A percentile compares a stretch with the other conserved stretches of the same genome.
Evolutionary conservation across 495 filamentous ascomycete genomes (phyloP).

Genomic region (Penicillium longicatenatum): DNA sequence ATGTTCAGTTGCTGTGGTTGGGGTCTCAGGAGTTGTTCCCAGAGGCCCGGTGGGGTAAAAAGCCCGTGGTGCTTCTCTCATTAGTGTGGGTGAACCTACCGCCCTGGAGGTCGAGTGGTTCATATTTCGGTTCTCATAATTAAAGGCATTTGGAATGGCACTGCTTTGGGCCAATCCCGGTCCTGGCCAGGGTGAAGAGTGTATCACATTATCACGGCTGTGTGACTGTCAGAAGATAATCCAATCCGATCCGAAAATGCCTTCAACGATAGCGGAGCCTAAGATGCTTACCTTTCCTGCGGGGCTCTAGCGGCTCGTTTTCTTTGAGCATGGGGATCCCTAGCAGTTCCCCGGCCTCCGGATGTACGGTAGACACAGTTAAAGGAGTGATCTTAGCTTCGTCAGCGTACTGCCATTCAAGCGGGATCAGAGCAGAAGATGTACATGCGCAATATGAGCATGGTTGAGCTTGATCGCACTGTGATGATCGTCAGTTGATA

Average conservation of each 20-base stretch:
- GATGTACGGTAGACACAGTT: constrained; percentile 24
- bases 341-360: constrained; percentile 3
- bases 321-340: not conserved
- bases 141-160: not conserved
- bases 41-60: not conserved
- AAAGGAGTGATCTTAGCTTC: constrained; percentile 24
- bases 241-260: not conserved
- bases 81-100: not conserved
- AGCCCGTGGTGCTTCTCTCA: not conserved
- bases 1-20: not conserved
- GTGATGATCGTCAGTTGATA: not conserved
- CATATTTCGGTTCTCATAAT: not conserved
- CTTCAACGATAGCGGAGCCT: not conserved
- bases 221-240: not conserved
- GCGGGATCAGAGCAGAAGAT: not conserved
- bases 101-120: not conserved
- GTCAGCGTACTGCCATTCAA: constrained; percentile 6
- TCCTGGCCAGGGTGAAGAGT: not conserved
- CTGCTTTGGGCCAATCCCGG: not conserved
- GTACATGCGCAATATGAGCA: constrained; percentile 32
- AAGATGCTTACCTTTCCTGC: constrained; percentile 10
- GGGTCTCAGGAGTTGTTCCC: not conserved
- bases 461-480: constrained; percentile 31
- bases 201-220: not conserved
- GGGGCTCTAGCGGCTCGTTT: constrained; percentile 11